These are phyloP conservation scores for Hypoxylon trugodes DNA, from an alignment of 495 filamentous ascomycete genomes.

Conservation along the genomic window DNA sequence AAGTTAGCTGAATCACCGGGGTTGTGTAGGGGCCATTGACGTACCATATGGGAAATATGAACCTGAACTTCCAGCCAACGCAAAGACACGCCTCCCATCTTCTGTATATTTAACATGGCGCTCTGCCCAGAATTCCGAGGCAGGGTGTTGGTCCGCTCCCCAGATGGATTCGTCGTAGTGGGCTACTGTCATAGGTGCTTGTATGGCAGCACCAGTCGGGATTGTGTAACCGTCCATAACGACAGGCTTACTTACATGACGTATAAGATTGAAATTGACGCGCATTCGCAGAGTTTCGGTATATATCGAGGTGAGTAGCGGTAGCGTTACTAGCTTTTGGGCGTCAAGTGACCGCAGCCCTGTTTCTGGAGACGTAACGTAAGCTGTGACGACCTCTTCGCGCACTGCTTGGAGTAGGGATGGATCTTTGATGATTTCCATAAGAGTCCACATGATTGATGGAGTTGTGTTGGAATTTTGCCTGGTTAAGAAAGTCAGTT, in stretches of 20 bases:
- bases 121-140: conserved; percentile 48
- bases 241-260: conserved; percentile 29
- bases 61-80: conserved; percentile 17
- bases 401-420: conserved; percentile 31
- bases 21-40: neutral
- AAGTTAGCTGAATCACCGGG: neutral
- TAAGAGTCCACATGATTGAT: conserved; percentile 40
- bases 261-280: conserved; percentile 41
- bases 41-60: conserved; percentile 48
- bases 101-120: conserved; percentile 34
- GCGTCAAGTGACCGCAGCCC: conserved; percentile 10
- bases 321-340: conserved; percentile 40
- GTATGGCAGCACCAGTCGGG: conserved; percentile 36
- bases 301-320: conserved; percentile 51
- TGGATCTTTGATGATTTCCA: conserved; percentile 41
- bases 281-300: conserved; percentile 50
- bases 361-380: conserved; percentile 7
- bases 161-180: conserved; percentile 42
- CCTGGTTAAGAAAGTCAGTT: neutral
- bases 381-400: conserved; percentile 26
- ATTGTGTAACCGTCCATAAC: conserved; percentile 35
- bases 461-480: conserved; percentile 46
- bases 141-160: conserved; percentile 40
- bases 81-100: neutral
- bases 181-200: conserved; percentile 35